Evolutionary conservation across 2,329 filamentous ascomycete genomes (phyloP).

Genomic region (Teratosphaeria viscida): DNA sequence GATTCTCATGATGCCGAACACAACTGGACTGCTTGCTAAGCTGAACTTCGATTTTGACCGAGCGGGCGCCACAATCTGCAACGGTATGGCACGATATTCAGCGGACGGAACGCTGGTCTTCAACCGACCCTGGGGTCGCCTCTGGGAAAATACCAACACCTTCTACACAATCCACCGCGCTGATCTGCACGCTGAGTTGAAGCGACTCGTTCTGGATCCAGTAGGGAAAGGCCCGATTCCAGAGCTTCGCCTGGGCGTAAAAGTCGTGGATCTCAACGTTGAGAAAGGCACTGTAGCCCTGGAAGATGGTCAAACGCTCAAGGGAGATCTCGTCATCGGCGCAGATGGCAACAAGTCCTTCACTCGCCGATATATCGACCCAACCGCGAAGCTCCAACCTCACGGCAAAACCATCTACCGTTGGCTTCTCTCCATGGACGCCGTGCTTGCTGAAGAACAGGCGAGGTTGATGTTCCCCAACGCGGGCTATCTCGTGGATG

Average conservation of each 20-base stretch:
- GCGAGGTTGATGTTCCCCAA: not conserved
- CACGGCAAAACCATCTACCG: not conserved
- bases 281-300: conserved; percentile 15
- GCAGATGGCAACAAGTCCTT: conserved; percentile 24
- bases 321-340: conserved; percentile 22
- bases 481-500: not conserved
- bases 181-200: conserved; percentile 21
- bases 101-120: not conserved
- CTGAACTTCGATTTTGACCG: conserved; percentile 4
- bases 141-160: not conserved
- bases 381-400: not conserved
- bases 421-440: not conserved
- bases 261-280: conserved; percentile 16
- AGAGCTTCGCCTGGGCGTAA: conserved; percentile 15
- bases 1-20: conserved; percentile 18
- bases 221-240: conserved; percentile 16
- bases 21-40: conserved; percentile 10
- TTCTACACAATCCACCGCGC: conserved; percentile 17
- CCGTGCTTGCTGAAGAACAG: not conserved
- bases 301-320: conserved; percentile 14
- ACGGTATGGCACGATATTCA: not conserved
- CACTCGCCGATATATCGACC: conserved; percentile 5
- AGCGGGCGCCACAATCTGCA: not conserved
- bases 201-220: conserved; percentile 11
- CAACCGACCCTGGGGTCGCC: not conserved